A percentile compares a stretch with the other conserved stretches of the same genome.
These are phyloP conservation scores for Leonotis leonurus DNA, from an alignment of 257 asterid genomes.

Conservation along the genomic window DNA sequence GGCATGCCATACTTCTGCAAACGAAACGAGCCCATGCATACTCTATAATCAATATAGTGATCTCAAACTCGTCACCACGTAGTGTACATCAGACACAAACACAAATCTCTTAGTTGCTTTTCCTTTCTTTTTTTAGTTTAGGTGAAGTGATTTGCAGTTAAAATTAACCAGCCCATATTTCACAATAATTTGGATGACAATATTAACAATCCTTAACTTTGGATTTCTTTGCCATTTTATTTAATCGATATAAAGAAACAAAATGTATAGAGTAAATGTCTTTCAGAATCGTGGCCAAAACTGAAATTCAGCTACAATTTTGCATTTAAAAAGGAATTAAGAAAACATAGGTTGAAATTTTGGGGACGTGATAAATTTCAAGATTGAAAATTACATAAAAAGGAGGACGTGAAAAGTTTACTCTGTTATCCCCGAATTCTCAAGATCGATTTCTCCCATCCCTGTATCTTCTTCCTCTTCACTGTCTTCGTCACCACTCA, in stretches of 20 bases:
- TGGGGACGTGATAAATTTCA: background rate
- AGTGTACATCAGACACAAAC: too few relatives aligned
- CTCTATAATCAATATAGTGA: too few relatives aligned
- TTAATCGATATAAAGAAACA: background rate
- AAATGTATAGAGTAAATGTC: background rate
- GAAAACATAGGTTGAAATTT: background rate
- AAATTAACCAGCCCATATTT: background rate
- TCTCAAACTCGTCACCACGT: too few relatives aligned
- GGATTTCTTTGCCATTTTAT: too few relatives aligned
- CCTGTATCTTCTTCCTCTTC: constrained; percentile 98
- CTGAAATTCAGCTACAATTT: background rate
- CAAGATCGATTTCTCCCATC: constrained; percentile 82
- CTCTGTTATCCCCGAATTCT: constrained; percentile 45
- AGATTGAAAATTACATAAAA: background rate
- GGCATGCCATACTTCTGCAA: too few relatives aligned
- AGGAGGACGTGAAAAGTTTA: background rate
- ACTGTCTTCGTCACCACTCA: constrained; percentile 80
- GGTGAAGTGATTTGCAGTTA: too few relatives aligned
- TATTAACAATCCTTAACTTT: too few relatives aligned
- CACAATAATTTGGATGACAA: background rate
- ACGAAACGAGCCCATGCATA: too few relatives aligned
- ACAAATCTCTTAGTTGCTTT: too few relatives aligned
- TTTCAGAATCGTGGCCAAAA: background rate
- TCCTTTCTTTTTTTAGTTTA: too few relatives aligned
- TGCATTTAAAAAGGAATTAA: background rate